Evolutionary conservation across 345 rosid genomes (phyloP), one percentile per base, ranked within the genome.

Genomic region (Populus deltoides): DNA sequence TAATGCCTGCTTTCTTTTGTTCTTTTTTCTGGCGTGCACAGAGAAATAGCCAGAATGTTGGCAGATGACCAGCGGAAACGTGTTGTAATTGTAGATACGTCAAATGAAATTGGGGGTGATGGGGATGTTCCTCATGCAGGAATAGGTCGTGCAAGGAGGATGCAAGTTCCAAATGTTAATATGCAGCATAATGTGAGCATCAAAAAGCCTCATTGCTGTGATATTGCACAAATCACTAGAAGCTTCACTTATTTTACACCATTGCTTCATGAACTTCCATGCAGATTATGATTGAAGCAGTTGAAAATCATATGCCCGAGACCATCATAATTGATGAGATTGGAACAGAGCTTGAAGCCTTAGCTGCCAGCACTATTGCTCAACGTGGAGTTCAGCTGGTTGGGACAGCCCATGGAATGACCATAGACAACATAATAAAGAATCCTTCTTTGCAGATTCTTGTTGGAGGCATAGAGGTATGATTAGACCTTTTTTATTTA

Each of bases 251-350:
- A 6, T 33, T 66, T 78, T 72, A 22, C 7, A 39, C 47, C 45
- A 47, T 29, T 24, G 45, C 67, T 66, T 79, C 38, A 49, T 82
- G 72, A 71, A 75, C 66, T 53, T 61, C 68, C 43, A 39, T 79
- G 55, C 85, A 95, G 98, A 93, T 95, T 74, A 95, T 95, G 99
- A 93, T 95, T 67, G 99, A 95, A 94, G 99, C 98, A 6, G 96
- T 95, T 57, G 99, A 95, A 89, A 95, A 95, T 83, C 99, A 95
- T 83, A 93, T 92, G 98, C 98, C 99, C n/a, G 85, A 95, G 90
- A 84, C 90, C 36, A 91, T 95, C 77, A 93, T 93, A 36, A 95
- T 93, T 7, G 99, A 95, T 53, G 99, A 95, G 87, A 95, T 93
- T 79, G 97, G 99, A 77, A 95, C 98, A 8, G 98, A 93, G 89